phyloP scores from a whole-genome alignment of 306 rosid genomes.

The Begonia loranthoides region DNA sequence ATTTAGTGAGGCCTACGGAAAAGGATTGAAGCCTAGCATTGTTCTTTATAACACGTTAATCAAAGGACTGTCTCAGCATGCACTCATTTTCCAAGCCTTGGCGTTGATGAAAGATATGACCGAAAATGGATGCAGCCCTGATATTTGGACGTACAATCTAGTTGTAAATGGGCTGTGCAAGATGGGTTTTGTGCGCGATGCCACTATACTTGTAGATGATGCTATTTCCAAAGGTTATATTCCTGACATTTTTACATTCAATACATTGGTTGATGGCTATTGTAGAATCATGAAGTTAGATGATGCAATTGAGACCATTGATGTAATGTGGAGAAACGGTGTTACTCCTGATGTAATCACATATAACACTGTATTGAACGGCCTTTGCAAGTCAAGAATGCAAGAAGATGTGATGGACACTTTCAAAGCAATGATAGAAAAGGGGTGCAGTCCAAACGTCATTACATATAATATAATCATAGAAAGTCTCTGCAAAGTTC shows the following conservation, averaged over 20 bases:
- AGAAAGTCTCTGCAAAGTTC: slow-evolving; percentile 73
- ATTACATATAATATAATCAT: slow-evolving; percentile 59
- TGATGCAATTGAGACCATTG: slow-evolving; percentile 40
- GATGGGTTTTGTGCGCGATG: slow-evolving; percentile 75
- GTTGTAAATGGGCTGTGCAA: slow-evolving; percentile 81
- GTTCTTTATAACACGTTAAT: slow-evolving; percentile 60
- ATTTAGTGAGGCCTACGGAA: slow-evolving; percentile 47
- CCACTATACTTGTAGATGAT: slow-evolving; percentile 45
- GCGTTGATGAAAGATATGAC: slow-evolving; percentile 71
- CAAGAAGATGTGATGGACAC: slow-evolving; percentile 48
- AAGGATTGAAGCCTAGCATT: slow-evolving; percentile 54
- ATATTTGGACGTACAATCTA: slow-evolving; percentile 69
- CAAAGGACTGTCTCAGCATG: slow-evolving; percentile 67
- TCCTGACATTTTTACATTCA: slow-evolving; percentile 78
- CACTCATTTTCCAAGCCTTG: slow-evolving; percentile 75
- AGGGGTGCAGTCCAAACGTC: slow-evolving; percentile 53
- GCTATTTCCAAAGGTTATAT: slow-evolving; percentile 62
- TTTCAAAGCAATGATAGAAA: slow-evolving; percentile 54
- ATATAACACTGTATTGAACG: slow-evolving; percentile 65
- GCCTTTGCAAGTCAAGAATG: slow-evolving; percentile 75
- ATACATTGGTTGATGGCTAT: slow-evolving; percentile 78
- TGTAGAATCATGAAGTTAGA: slow-evolving; percentile 62
- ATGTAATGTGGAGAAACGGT: slow-evolving; percentile 68
- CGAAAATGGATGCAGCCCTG: slow-evolving; percentile 48
- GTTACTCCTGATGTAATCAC: slow-evolving; percentile 85